Percentiles rank a stretch among this genome's conserved stretches.
Evolutionary conservation across 176 grass and related monocot species (phyloP).

Genomic region (Metroxylon sagu): DNA sequence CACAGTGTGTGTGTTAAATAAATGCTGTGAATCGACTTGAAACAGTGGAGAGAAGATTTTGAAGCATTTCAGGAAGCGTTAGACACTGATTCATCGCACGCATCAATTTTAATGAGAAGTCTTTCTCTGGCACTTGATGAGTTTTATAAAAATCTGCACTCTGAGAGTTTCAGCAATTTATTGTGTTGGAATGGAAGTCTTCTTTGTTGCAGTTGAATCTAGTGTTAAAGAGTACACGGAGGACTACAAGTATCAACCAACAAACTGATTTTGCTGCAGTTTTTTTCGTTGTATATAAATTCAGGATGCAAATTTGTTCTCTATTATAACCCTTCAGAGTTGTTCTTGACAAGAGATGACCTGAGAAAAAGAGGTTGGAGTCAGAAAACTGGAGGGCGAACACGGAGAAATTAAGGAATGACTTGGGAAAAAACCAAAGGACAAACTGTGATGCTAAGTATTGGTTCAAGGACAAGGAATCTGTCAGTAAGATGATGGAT

Average conservation of each 20-base stretch:
- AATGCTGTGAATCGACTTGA: constrained; percentile 5
- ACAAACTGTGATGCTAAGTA: constrained; percentile 73
- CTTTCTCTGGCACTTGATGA: constrained; percentile 80
- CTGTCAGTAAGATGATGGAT: constrained; percentile 40
- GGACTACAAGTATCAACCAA: constrained; percentile 52
- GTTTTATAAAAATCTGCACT: constrained; percentile 76
- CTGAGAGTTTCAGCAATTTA: constrained; percentile 92
- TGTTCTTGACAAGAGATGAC: constrained; percentile 91
- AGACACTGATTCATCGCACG: constrained; percentile 73
- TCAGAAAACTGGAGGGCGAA: constrained; percentile 57
- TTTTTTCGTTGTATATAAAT: too few relatives aligned
- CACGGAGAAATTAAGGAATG: constrained; percentile 70
- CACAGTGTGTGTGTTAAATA: not conserved
- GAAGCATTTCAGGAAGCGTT: constrained; percentile 78
- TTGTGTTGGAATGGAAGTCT: constrained; percentile 57
- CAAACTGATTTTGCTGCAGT: too few relatives aligned
- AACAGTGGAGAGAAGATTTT: constrained; percentile 98
- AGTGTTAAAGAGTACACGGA: constrained; percentile 87
- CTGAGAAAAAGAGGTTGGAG: constrained; percentile 71
- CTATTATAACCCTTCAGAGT: constrained; percentile 30
- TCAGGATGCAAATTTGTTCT: not conserved
- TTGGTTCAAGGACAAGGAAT: constrained; percentile 61
- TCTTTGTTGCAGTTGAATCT: constrained; percentile 70
- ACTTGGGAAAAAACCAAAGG: constrained; percentile 92
- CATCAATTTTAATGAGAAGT: constrained; percentile 68